phyloP scores from a whole-genome alignment of 495 filamentous ascomycete species.

The Neurospora sp. region DNA sequence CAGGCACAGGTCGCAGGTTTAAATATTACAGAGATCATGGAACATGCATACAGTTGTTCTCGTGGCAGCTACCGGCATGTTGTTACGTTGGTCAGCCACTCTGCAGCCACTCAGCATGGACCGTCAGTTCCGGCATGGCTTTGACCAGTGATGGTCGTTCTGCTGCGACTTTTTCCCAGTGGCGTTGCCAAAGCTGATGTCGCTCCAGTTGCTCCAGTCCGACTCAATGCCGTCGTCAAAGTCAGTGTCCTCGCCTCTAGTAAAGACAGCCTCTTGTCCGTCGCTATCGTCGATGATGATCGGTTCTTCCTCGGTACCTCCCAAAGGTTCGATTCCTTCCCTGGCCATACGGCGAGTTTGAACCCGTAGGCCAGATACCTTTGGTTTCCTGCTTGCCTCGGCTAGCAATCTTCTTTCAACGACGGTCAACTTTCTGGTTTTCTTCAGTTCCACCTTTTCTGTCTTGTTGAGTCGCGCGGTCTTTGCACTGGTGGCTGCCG shows the following conservation, averaged over 20 bases:
- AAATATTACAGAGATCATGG: neutral
- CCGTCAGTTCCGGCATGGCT: neutral
- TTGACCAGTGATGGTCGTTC: neutral
- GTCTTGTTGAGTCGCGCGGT: neutral
- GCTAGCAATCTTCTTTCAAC: neutral
- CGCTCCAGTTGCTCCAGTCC: conserved; percentile 1
- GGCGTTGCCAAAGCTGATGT: neutral
- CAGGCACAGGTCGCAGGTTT: neutral
- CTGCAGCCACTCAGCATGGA: neutral
- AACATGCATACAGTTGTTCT: neutral
- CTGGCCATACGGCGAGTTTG: neutral
- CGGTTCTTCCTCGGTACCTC: neutral
- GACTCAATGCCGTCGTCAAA: conserved; percentile 4
- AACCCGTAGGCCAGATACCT: neutral
- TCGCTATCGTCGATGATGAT: conserved; percentile 2
- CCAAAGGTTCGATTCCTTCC: neutral
- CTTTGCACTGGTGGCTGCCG: neutral
- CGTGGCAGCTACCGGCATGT: neutral
- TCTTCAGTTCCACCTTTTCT: neutral
- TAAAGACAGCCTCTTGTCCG: conserved; percentile 1
- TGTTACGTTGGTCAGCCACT: neutral
- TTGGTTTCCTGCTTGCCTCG: neutral
- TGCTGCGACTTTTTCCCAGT: neutral
- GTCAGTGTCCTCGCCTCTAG: neutral
- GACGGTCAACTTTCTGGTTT: neutral